Percentiles rank a stretch among this genome's conserved stretches.
phyloP scores from a whole-genome alignment of 345 rosid genomes.

The Conringia planisiliqua region DNA sequence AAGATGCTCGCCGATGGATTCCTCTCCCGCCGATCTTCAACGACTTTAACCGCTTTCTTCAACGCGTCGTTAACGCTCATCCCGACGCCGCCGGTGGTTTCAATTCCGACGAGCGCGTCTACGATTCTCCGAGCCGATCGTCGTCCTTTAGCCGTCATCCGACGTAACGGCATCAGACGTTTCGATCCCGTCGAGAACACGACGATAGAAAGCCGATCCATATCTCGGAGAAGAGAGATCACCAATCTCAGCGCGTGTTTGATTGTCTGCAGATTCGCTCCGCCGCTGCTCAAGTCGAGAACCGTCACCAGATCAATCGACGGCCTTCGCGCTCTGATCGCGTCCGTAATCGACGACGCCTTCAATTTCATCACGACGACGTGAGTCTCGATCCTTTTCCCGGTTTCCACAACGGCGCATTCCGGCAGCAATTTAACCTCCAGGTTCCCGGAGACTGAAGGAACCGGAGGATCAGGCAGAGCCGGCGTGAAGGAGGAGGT shows the following conservation, averaged over 20 bases:
- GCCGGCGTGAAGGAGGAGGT: slow-evolving; percentile 8
- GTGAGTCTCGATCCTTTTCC: slow-evolving; percentile 54
- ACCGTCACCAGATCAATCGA: slow-evolving; percentile 78
- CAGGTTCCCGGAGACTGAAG: slow-evolving; percentile 32
- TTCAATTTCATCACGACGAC: slow-evolving; percentile 55
- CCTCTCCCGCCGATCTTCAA: slow-evolving; percentile 78
- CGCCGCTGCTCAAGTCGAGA: slow-evolving; percentile 55
- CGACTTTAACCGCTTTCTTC: slow-evolving; percentile 79
- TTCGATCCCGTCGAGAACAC: slow-evolving; percentile 73
- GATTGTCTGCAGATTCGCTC: slow-evolving; percentile 45
- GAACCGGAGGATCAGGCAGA: background rate
- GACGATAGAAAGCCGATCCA: slow-evolving; percentile 78
- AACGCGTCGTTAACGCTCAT: slow-evolving; percentile 72
- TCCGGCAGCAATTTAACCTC: slow-evolving; percentile 57
- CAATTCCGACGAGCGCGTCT: slow-evolving; percentile 47
- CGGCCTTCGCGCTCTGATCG: slow-evolving; percentile 41
- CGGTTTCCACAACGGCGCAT: slow-evolving; percentile 60
- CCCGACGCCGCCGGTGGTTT: slow-evolving; percentile 40
- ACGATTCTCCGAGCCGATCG: slow-evolving; percentile 60
- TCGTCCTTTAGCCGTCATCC: slow-evolving; percentile 78
- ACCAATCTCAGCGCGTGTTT: slow-evolving; percentile 66
- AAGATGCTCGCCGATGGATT: slow-evolving; percentile 63
- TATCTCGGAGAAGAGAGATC: slow-evolving; percentile 51
- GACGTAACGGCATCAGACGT: slow-evolving; percentile 58
- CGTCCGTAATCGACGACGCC: slow-evolving; percentile 35